Conservation (phyloP, 2,329 filamentous ascomycete genomes). For the Boeremia lycopersici region DNA sequence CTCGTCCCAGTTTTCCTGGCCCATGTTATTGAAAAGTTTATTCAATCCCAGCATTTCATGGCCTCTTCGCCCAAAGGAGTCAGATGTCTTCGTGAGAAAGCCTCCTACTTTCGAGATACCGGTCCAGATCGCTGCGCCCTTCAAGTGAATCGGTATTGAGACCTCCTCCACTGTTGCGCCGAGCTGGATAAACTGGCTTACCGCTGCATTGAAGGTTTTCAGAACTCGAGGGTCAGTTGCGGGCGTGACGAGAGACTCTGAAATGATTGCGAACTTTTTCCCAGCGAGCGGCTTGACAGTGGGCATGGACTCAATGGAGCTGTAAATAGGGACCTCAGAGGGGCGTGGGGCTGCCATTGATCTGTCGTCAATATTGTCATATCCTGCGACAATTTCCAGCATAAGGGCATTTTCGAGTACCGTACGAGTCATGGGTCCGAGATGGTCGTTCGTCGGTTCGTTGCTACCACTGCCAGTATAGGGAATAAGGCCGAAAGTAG, state of each 20-base stretch:
- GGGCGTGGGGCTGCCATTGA: constrained; percentile 24
- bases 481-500: constrained; percentile 56
- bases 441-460: constrained; percentile 52
- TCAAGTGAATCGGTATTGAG: constrained; percentile 56
- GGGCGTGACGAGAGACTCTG: constrained; percentile 34
- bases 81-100: constrained; percentile 41
- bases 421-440: constrained; percentile 39
- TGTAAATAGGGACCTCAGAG: constrained; percentile 34
- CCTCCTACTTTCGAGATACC: constrained; percentile 50
- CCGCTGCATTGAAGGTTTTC: constrained; percentile 41
- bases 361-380: constrained; percentile 43
- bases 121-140: constrained; percentile 57
- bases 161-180: constrained; percentile 59
- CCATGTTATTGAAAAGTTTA: constrained; percentile 14
- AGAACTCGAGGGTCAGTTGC: constrained; percentile 51
- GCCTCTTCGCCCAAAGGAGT: constrained; percentile 25
- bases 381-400: constrained; percentile 36
- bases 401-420: constrained; percentile 31
- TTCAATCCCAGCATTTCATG: constrained; percentile 60
- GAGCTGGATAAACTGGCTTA: constrained; percentile 50
- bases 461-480: constrained; percentile 54
- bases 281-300: constrained; percentile 31
- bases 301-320: constrained; percentile 18
- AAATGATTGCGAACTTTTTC: constrained; percentile 39
- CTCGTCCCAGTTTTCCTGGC: constrained; percentile 55